Base-by-base conservation (phyloP, 2,329 filamentous ascomycete species). In the Xylariaceae sp. region DNA sequence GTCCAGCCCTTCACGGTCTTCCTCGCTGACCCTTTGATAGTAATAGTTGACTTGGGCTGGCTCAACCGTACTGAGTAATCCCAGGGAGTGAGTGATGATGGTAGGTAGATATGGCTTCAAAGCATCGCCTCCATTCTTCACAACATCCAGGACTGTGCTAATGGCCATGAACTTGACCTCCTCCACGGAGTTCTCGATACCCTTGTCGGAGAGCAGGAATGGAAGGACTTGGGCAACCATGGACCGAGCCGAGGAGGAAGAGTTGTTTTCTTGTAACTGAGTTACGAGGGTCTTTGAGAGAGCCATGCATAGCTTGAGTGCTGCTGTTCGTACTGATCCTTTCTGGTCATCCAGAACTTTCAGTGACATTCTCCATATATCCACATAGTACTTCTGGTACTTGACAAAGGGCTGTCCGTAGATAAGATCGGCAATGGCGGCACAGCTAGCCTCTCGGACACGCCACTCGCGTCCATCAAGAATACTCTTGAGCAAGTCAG, bases 311-410 rank as follows among this genome's bases (percentile, higher is more conserved):
- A 99, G 81, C 61, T 87, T 86, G 51, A 92, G 81, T 1, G 94
- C 94, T 1, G 92, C 89, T 41, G 83, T 80, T 55, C 94, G 84
- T 3, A 99, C 94, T 1, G 88, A 92, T 6, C 88, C 88, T 72
- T 99, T 99, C 73, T 97, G 95, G 72, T 99, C 94, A 72, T 99
- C 94, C 4, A 97, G 79, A 0, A 99, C 92, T 69, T 91, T 95
- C 73, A 97, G 88, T 0, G 91, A 88, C 34, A 88, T 85, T 9
- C 83, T 84, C 88, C 94, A 97, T 53, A 97, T 91, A 17, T 91
- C 84, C 56, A 87, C 83, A 54, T 97, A 88, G 69, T 94, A 92
- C 59, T 85, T 85, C 66, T 93, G 90, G 68, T 97, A 97, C 73
- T 88, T 85, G 35, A 80, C 77, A 61, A 89, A 87, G 1, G 87